Percentiles rank a stretch among this genome's conserved stretches.
phyloP scores from a whole-genome alignment of 2,329 filamentous ascomycete genomes.

The Coleophoma crateriformis region DNA sequence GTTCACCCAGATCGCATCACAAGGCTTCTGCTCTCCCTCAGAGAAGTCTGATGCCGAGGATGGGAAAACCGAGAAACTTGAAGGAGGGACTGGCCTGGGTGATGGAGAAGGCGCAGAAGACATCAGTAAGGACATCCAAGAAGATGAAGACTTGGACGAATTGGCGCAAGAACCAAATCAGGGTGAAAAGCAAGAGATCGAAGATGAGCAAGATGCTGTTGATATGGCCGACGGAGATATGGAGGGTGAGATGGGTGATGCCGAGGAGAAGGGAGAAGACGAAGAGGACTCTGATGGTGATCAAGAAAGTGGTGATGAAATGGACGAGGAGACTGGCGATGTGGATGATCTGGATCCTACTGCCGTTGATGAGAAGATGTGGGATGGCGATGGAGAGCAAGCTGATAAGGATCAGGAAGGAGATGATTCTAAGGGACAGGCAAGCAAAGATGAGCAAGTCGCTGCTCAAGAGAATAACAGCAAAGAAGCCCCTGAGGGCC shows the following conservation, averaged over 20 bases:
- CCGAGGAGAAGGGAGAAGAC: conserved; percentile 54
- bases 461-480: conserved; percentile 48
- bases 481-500: conserved; percentile 40
- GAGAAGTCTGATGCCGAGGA: conserved; percentile 71
- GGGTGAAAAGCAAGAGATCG: conserved; percentile 54
- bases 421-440: conserved; percentile 65
- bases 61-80: conserved; percentile 71
- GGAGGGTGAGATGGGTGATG: conserved; percentile 75
- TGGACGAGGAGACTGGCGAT: conserved; percentile 86
- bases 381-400: conserved; percentile 80
- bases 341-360: conserved; percentile 87
- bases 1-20: conserved; percentile 72
- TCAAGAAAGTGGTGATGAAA: conserved; percentile 63
- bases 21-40: conserved; percentile 87
- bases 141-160: conserved; percentile 89
- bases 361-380: conserved; percentile 97
- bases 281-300: conserved; percentile 57
- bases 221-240: conserved; percentile 90
- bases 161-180: conserved; percentile 78
- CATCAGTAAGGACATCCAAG: conserved; percentile 93
- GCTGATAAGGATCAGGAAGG: conserved; percentile 78
- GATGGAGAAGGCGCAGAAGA: conserved; percentile 95
- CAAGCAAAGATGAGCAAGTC: conserved; percentile 49
- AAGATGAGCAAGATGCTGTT: conserved; percentile 80
- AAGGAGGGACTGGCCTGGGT: conserved; percentile 87